Percentiles rank a stretch among this genome's conserved stretches.
phyloP scores from a whole-genome alignment of 163 green algal genomes.

The Trebouxiophyceae sp. region DNA sequence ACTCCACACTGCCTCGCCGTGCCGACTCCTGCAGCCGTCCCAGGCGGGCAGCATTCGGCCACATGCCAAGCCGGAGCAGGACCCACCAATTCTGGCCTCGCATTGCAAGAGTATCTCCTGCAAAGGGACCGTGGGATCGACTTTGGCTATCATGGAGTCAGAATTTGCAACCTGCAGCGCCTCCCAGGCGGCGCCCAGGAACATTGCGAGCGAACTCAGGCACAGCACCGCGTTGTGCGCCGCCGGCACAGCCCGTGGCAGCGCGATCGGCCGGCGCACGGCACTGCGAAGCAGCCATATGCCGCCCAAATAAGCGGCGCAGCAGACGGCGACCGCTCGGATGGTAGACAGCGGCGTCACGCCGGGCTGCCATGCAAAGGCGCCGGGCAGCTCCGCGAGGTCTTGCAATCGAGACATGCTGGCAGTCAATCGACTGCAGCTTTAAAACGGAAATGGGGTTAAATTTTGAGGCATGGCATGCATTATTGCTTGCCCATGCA shows the following conservation, averaged over 20 bases:
- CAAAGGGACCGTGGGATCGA: not conserved
- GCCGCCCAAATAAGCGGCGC: constrained; percentile 9
- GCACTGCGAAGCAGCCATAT: constrained; percentile 2
- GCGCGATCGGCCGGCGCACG: not conserved
- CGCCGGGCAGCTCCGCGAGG: not conserved
- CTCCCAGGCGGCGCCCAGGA: constrained; percentile 18
- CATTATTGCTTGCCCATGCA: too few relatives aligned
- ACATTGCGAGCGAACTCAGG: constrained; percentile 28
- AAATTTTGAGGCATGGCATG: too few relatives aligned
- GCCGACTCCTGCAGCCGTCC: not conserved
- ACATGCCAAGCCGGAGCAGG: not conserved
- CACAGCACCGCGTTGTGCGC: constrained; percentile 34
- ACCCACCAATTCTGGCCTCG: not conserved
- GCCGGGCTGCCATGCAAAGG: constrained; percentile 17
- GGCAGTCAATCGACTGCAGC: too few relatives aligned
- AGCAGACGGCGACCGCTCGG: not conserved
- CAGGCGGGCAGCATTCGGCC: not conserved
- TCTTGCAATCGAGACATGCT: too few relatives aligned
- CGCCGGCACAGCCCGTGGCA: constrained; percentile 14
- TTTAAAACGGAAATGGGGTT: too few relatives aligned
- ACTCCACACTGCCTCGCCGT: not conserved
- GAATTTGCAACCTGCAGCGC: not conserved
- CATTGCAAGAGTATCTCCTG: not conserved
- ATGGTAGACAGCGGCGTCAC: constrained; percentile 10
- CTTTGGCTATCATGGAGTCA: not conserved